Evolutionary conservation across 2,329 filamentous ascomycete species (phyloP), one percentile per base, ranked within the genome.

Genomic region (Botrytis cinerea): DNA sequence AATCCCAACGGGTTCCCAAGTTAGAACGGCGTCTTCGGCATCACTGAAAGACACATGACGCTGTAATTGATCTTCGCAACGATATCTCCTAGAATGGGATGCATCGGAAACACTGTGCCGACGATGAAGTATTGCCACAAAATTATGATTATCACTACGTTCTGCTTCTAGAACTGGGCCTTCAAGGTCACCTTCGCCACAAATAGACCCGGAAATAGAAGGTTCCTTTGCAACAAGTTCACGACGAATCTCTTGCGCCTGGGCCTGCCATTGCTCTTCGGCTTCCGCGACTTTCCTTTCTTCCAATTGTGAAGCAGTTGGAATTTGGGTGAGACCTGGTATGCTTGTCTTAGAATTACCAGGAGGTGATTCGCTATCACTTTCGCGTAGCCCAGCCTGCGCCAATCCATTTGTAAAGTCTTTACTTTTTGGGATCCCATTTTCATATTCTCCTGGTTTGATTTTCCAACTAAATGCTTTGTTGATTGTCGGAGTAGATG

Each of bases 1-100:
- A 72, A 84, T 83, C 6, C 84, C 81, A 40, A 91, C 81, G 66
- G 88, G 86, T 8, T 87, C 84, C 92, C 92, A 94, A 25, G 83
- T 85, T 1, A 94, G 83, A 12, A 95, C 83, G n/a, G 90, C 92
- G 74, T 94, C 91, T 82, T 93, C 92, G 1, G 91, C 92, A 62
- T 91, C 87, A 73, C 91, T 90, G 80, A 95, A 95, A 6, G 92
- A 94, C 75, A 95, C 85, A 61, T 92, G 88, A 2, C 92, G 89
- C 1, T 92, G 89, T 88, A 91, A 93, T 73, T 88, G 88, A 43
- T 86, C 85, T 75, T 92, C 90, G 74, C 89, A 86, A 2, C 84
- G 81, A 10, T 75, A 75, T 70, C 77, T 81, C 45, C 80, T 78
- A 40, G 78, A 74, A 6, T 81, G 74, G 12, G 80, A 80, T 0